phyloP scores from a whole-genome alignment of 164 flowering plant species.

The Kingdonia uniflora region DNA sequence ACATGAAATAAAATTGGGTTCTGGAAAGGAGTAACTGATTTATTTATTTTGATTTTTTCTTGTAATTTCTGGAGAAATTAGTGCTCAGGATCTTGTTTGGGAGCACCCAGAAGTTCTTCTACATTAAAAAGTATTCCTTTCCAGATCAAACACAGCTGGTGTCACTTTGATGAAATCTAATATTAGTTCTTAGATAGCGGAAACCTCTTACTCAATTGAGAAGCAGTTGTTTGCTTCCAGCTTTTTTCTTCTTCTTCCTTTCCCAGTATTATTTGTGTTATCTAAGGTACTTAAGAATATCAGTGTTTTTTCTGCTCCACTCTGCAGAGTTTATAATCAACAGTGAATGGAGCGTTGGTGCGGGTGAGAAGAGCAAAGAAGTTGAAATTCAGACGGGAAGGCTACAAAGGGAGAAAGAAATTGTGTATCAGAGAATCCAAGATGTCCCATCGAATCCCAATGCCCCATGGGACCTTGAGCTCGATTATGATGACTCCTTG shows the following conservation, averaged over 20 bases:
- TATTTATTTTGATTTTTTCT: too few species aligned
- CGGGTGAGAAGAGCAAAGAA: conserved; percentile 85
- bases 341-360: conserved; percentile 45
- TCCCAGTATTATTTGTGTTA: background rate
- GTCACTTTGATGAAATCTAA: too few species aligned
- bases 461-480: conserved; percentile 96
- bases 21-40: too few species aligned
- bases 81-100: too few species aligned
- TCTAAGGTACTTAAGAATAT: conserved; percentile 4
- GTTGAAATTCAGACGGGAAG: conserved; percentile 65
- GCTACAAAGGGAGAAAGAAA: conserved; percentile 65
- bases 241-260: background rate
- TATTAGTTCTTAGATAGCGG: too few species aligned
- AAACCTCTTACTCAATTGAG: too few species aligned
- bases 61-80: too few species aligned
- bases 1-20: too few species aligned
- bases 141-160: too few species aligned
- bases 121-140: too few species aligned
- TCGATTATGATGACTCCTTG: conserved; percentile 84
- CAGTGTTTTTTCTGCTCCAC: conserved; percentile 1
- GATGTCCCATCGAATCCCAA: conserved; percentile 74
- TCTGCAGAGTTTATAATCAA: conserved; percentile 61
- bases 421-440: conserved; percentile 28
- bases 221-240: background rate
- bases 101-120: too few species aligned